Conservation (phyloP, 1,284 basidiomycete genomes). For the Irpex rosettiformis region DNA sequence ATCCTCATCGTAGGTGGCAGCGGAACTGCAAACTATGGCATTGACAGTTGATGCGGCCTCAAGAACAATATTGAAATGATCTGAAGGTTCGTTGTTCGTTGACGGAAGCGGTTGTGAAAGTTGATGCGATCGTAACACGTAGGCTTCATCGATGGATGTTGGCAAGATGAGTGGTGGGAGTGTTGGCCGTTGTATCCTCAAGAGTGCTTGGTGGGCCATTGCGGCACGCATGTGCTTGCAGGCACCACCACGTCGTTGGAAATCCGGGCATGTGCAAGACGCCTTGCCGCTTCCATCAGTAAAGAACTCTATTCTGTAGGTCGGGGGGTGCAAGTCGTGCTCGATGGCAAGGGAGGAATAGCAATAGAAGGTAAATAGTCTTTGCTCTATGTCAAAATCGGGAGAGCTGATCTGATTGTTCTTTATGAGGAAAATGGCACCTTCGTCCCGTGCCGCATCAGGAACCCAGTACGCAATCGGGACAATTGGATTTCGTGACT, state of each 20-base stretch:
- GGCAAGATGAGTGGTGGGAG: background rate
- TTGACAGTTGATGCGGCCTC: too few relatives aligned
- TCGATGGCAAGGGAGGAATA: slow-evolving; percentile 5
- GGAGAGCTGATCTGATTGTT: slow-evolving; percentile 6
- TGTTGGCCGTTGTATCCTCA: background rate
- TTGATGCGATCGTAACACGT: too few relatives aligned
- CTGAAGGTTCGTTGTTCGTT: too few relatives aligned
- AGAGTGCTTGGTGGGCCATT: background rate
- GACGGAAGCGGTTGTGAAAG: too few relatives aligned
- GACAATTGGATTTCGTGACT: background rate
- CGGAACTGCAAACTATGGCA: too few relatives aligned
- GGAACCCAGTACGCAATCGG: slow-evolving; percentile 2
- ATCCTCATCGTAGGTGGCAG: too few relatives aligned
- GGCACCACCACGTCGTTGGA: slow-evolving; percentile 2
- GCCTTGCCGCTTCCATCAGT: background rate
- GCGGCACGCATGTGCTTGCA: slow-evolving; percentile 11
- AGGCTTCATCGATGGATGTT: background rate
- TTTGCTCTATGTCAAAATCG: background rate
- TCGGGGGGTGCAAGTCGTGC: background rate
- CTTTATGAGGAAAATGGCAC: background rate
- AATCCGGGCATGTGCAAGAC: slow-evolving; percentile 6
- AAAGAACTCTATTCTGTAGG: background rate
- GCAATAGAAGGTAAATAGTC: slow-evolving; percentile 1
- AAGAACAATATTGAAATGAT: too few relatives aligned
- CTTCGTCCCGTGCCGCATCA: background rate